Evolutionary conservation across 2,329 filamentous ascomycete genomes (phyloP), one percentile per base, ranked within the genome.

Genomic region (Arachnomyces sp.): DNA sequence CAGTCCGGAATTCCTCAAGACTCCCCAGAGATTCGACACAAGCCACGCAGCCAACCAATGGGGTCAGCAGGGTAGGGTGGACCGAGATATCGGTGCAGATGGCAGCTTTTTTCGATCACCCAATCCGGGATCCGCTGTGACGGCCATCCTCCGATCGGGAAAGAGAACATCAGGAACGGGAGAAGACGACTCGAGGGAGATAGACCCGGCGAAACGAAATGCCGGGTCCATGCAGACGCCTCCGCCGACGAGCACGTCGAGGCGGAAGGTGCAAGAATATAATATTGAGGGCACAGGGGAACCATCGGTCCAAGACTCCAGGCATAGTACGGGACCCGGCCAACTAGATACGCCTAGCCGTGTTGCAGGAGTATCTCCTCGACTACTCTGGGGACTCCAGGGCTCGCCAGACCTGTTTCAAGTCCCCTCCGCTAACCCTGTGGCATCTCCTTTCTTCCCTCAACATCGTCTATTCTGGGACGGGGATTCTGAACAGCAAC

Each of bases 351-450:
- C 66, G 4, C 66, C 67, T 3, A 68, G 64, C 47, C 59, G 67
- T 42, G 51, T 68, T 11, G 53, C 70, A 42, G 64, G 65, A 5
- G 56, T 59, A 7, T 71, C 68, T 2, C 67, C 69, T 8, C 56
- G 62, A 47, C 65, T 76, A 16, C 75, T 74, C 50, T 63, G 67
- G 4, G 69, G 67, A 42, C 56, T 78, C 18, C 75, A 76, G 39
- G 75, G 75, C 46, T 77, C 76, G 2, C 75, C 75, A 4, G 73
- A 77, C 43, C 61, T 77, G 43, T 73, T 77, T 47, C 71, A 72
- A 31, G 67, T 74, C 45, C 62, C 63, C 16, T 66, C 69, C 30
- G 56, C 69, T n/a, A 73, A 71, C 16, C 68, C 74, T 7, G 67
- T 71, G 36, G 71, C 73, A 7, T 75, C 74, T n/a, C 75, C 76